Evolutionary conservation across 192 early-diverging fungal genomes (phyloP), one percentile per base, ranked within the genome.

Genomic region (Coemansia asiatica): DNA sequence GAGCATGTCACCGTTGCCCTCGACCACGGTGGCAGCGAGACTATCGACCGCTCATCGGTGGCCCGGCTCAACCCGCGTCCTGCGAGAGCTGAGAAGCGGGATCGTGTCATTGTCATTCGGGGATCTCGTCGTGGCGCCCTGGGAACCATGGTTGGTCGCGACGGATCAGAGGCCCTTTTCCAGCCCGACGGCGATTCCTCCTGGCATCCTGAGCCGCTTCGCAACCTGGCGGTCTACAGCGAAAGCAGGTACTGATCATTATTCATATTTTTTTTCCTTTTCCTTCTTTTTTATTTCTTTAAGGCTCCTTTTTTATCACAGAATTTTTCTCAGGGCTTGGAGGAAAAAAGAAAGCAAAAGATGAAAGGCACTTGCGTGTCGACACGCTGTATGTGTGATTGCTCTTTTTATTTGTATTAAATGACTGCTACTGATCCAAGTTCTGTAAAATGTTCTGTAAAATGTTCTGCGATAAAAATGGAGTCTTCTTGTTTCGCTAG

Each of bases 81-180:
- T 1, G 84, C 87, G 18, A 78, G 83, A 19, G 89, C 90, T 4
- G 80, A 79, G 57, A 91, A 90, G 74, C 88, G 85, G 51, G 89
- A 93, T 71, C 85, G 85, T 18, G 88, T 93, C 26, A 85, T 90
- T 60, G 82, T 93, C 8, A 82, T 93, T 26, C 72, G 83, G 26
- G 88, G 88, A 15, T 61, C 83, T 12, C 68, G 86, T 38, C 83
- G 83, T 38, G 88, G 87, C 21, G 69, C 84, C 19, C 57, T 88
- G 18, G 91, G 90, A 4, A 84, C 77, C 1, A 79, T 92, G 75
- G 86, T 90, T 33, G 91, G 89, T 35, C 84, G 85, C 15, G 91
- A 92, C 74, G 87, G 87, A 6, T 73, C 85, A 56, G 91, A 91
- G 58, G 91, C 85, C 53, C 87, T 91, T 76, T 89, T 92, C 61